Evolutionary conservation across 108 stramenopile genomes (phyloP).

Genomic region (Fragilaria crotonensis): DNA sequence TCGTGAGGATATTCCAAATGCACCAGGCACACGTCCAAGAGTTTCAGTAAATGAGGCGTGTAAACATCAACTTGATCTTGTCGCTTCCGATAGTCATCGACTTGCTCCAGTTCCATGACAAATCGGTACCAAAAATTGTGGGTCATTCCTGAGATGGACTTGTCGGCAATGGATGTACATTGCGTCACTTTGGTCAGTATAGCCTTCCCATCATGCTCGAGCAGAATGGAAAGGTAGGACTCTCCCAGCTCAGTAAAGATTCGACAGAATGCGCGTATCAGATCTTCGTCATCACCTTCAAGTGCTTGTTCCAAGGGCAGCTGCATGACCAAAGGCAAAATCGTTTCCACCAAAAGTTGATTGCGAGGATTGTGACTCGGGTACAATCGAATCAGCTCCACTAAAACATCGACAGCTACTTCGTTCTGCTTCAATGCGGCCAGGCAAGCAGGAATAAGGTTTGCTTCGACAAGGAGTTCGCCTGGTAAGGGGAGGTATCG

Average conservation of each 20-base stretch:
- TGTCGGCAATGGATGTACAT: constrained; percentile 64
- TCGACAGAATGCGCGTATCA: constrained; percentile 76
- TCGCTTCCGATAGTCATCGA: constrained; percentile 74
- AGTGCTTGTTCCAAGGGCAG: constrained; percentile 42
- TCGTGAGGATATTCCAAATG: constrained; percentile 57
- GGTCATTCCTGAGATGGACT: constrained; percentile 79
- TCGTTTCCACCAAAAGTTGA: constrained; percentile 46
- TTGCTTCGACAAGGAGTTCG: constrained; percentile 21
- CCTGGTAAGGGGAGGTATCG: constrained; percentile 65
- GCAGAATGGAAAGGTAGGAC: constrained; percentile 80
- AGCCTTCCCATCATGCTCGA: not conserved
- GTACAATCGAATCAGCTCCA: constrained; percentile 78
- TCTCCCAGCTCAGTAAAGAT: constrained; percentile 95
- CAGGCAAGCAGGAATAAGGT: constrained; percentile 13
- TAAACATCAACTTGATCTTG: constrained; percentile 73
- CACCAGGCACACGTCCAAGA: constrained; percentile 49
- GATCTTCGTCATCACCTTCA: constrained; percentile 67
- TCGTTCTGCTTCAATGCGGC: constrained; percentile 47
- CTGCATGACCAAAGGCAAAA: constrained; percentile 66
- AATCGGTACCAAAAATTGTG: constrained; percentile 91
- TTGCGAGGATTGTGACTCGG: constrained; percentile 44
- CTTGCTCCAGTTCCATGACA: constrained; percentile 62
- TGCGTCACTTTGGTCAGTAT: constrained; percentile 29
- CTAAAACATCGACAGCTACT: constrained; percentile 76
- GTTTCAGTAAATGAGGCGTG: constrained; percentile 44